Evolutionary conservation across 345 rosid genomes (phyloP).

Genomic region (Eucalyptus albens): DNA sequence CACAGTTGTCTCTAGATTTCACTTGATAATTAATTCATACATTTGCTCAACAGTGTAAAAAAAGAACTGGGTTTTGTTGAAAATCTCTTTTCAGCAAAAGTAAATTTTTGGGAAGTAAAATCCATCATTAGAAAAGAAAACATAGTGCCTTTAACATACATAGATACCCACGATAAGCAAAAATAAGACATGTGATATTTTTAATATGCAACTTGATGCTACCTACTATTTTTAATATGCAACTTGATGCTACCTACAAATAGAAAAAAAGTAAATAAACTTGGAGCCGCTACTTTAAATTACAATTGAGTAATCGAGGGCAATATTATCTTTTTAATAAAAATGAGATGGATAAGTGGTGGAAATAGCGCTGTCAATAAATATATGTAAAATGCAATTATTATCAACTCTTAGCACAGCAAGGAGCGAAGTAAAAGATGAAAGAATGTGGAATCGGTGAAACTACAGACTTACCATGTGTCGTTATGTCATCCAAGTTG

Average conservation of each 20-base stretch:
- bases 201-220: not conserved
- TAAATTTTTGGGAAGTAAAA: not conserved
- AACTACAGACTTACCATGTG: not conserved
- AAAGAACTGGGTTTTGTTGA: not conserved
- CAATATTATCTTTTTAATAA: not conserved
- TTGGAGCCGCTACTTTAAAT: not conserved
- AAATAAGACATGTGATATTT: not conserved
- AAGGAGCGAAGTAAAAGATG: not conserved
- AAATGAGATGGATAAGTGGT: not conserved
- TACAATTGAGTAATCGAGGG: not conserved
- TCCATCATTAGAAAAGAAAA: not conserved
- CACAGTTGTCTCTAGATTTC: not conserved
- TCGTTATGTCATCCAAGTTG: not conserved
- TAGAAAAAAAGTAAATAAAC: too few relatives aligned
- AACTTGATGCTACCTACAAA: not conserved
- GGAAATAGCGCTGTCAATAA: not conserved
- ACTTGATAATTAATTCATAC: not conserved
- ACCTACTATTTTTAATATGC: not conserved
- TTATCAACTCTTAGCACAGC: not conserved
- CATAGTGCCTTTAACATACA: not conserved
- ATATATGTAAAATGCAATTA: not conserved
- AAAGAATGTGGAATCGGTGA: not conserved
- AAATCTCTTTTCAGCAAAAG: not conserved
- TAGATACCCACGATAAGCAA: not conserved
- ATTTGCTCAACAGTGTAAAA: too few relatives aligned